Percentiles rank a stretch among this genome's conserved stretches.
phyloP scores from a whole-genome alignment of 108 stramenopile species.

The Skeletonema marinoi region DNA sequence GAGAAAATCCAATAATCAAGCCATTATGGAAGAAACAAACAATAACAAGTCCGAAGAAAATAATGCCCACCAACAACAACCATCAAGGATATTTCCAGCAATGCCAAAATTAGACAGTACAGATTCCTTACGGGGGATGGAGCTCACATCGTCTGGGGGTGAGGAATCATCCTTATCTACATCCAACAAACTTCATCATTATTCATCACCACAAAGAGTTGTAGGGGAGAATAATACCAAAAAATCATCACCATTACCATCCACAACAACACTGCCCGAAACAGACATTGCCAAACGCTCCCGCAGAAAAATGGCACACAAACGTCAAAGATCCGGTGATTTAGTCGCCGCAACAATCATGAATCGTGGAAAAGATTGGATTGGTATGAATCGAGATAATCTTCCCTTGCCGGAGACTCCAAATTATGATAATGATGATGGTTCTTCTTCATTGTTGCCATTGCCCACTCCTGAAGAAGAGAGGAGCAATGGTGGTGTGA shows the following conservation, averaged over 20 bases:
- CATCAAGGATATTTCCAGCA: not conserved
- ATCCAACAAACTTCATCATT: not conserved
- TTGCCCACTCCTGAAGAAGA: not conserved
- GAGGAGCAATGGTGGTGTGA: not conserved
- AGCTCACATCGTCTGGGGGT: not conserved
- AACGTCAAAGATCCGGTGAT: conserved; percentile 64
- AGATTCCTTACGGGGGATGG: not conserved
- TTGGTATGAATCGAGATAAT: conserved; percentile 57
- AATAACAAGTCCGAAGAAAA: not conserved
- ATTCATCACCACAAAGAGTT: not conserved
- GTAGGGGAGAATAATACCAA: not conserved
- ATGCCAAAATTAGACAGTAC: not conserved
- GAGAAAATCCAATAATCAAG: not conserved
- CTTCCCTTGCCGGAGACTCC: conserved; percentile 48
- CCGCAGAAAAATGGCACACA: conserved; percentile 14
- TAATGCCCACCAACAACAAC: not conserved
- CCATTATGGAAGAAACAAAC: not conserved
- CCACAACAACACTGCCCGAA: not conserved
- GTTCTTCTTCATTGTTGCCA: conserved; percentile 3
- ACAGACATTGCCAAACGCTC: conserved; percentile 4
- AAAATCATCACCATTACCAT: not conserved
- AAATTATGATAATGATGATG: conserved; percentile 16
- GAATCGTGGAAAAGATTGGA: conserved; percentile 58
- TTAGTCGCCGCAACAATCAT: conserved; percentile 54
- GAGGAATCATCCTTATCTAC: not conserved